Evolutionary conservation across 2,329 filamentous ascomycete species (phyloP).

Genomic region (Corinectria fuckeliana): DNA sequence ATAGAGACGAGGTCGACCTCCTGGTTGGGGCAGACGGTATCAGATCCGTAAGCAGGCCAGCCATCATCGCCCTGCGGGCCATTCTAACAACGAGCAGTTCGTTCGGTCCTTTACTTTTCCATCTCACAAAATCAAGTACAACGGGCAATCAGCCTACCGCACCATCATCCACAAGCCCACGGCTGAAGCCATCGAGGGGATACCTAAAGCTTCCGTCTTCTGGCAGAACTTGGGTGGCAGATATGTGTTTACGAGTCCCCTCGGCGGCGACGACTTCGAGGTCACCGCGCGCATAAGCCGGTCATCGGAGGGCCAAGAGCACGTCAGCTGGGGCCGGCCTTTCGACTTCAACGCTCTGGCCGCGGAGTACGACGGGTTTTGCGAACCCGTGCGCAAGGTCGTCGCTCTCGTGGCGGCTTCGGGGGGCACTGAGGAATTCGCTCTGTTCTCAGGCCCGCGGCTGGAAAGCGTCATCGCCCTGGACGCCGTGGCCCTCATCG

Average conservation of each 20-base stretch:
- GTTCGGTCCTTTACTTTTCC: constrained; percentile 51
- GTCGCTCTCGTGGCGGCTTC: constrained; percentile 38
- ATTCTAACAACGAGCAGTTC: constrained; percentile 37
- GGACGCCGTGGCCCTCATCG: constrained; percentile 53
- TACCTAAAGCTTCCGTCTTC: constrained; percentile 40
- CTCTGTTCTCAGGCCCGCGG: constrained; percentile 39
- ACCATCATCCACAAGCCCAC: constrained; percentile 38
- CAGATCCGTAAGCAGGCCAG: constrained; percentile 47
- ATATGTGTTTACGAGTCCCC: constrained; percentile 44
- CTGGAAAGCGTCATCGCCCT: constrained; percentile 36
- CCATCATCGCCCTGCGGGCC: neutral
- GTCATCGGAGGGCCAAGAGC: constrained; percentile 30
- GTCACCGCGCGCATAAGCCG: constrained; percentile 36
- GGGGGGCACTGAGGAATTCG: constrained; percentile 39
- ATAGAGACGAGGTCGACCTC: constrained; percentile 48
- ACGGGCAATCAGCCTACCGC: constrained; percentile 43
- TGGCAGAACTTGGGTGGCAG: constrained; percentile 41
- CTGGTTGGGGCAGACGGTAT: constrained; percentile 61
- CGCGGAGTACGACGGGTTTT: constrained; percentile 40
- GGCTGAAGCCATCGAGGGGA: constrained; percentile 38
- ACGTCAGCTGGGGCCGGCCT: constrained; percentile 41
- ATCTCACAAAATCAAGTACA: constrained; percentile 53
- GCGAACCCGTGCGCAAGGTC: constrained; percentile 39
- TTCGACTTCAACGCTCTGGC: constrained; percentile 30
- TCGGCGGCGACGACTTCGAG: constrained; percentile 43